A percentile compares a stretch with the other conserved stretches of the same genome.
Evolutionary conservation across 192 early-diverging fungal species (phyloP).

Genomic region (Endogone sp.): DNA sequence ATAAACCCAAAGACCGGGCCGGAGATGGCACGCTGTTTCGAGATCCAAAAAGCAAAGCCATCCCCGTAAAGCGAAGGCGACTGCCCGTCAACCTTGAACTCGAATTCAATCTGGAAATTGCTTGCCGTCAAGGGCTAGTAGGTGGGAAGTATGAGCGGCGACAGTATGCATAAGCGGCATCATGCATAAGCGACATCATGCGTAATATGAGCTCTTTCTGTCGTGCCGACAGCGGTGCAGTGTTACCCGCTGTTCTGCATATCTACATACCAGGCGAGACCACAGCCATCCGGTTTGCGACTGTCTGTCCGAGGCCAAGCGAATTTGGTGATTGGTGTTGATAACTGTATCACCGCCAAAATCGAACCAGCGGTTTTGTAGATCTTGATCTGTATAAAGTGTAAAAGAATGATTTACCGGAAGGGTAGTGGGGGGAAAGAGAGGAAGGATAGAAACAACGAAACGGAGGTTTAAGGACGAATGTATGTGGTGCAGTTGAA

Average conservation of each 20-base stretch:
- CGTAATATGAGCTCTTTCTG: not conserved
- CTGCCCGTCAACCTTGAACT: constrained; percentile 82
- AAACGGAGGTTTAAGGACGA: not conserved
- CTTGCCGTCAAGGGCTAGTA: constrained; percentile 58
- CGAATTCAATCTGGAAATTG: constrained; percentile 87
- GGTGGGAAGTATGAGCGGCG: too few species aligned
- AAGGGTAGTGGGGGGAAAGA: not conserved
- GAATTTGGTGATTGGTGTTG: constrained; percentile 82
- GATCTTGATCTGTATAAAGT: constrained; percentile 56
- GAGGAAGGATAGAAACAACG: not conserved
- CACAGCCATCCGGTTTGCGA: constrained; percentile 85
- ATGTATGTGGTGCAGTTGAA: not conserved
- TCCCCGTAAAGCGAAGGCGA: constrained; percentile 83
- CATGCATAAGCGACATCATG: constrained; percentile 16
- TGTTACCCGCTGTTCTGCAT: not conserved
- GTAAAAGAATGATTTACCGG: not conserved
- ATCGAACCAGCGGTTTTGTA: constrained; percentile 89
- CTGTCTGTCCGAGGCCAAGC: constrained; percentile 76
- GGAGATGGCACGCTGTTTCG: constrained; percentile 58
- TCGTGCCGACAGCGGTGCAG: not conserved
- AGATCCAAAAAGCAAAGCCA: constrained; percentile 95
- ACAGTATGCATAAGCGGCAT: too few species aligned
- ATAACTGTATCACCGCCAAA: constrained; percentile 91
- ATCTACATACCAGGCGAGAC: constrained; percentile 56
- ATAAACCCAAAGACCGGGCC: constrained; percentile 90